Evolutionary conservation across 2,329 filamentous ascomycete genomes (phyloP).

Genomic region (Trematosphaeria pertusa): DNA sequence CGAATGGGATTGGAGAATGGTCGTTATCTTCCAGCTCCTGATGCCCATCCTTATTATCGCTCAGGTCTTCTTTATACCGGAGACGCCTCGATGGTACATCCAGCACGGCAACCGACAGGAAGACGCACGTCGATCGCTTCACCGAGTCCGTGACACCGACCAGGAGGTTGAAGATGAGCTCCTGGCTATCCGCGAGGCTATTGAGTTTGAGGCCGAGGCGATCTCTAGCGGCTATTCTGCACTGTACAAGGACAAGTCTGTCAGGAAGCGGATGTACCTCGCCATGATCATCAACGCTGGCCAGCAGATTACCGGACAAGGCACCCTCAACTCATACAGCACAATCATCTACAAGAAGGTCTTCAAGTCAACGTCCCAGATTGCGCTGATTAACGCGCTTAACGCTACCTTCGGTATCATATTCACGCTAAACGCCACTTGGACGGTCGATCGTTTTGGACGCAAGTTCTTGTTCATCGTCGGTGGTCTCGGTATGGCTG

Average conservation of each 20-base stretch:
- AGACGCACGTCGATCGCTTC: conserved; percentile 64
- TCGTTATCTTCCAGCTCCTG: conserved; percentile 76
- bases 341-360: conserved; percentile 78
- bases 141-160: conserved; percentile 68
- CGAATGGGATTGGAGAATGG: conserved; percentile 76
- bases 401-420: conserved; percentile 76
- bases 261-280: conserved; percentile 70
- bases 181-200: conserved; percentile 68
- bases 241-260: conserved; percentile 72
- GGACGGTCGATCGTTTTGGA: conserved; percentile 76
- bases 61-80: conserved; percentile 68
- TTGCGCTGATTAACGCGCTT: conserved; percentile 76
- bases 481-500: conserved; percentile 71
- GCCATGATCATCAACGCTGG: conserved; percentile 73
- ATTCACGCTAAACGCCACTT: conserved; percentile 75
- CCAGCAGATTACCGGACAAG: conserved; percentile 76
- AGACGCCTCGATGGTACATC: conserved; percentile 73
- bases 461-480: conserved; percentile 73
- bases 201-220: conserved; percentile 75
- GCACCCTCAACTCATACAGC: conserved; percentile 74
- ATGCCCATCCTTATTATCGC: conserved; percentile 68
- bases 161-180: conserved; percentile 73
- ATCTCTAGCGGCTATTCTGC: conserved; percentile 69
- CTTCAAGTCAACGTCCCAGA: conserved; percentile 62
- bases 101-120: conserved; percentile 67